A percentile compares a stretch with the other conserved stretches of the same genome.
phyloP scores from a whole-genome alignment of 2,329 filamentous ascomycete species.

The Colletotrichum neosansevieriae region DNA sequence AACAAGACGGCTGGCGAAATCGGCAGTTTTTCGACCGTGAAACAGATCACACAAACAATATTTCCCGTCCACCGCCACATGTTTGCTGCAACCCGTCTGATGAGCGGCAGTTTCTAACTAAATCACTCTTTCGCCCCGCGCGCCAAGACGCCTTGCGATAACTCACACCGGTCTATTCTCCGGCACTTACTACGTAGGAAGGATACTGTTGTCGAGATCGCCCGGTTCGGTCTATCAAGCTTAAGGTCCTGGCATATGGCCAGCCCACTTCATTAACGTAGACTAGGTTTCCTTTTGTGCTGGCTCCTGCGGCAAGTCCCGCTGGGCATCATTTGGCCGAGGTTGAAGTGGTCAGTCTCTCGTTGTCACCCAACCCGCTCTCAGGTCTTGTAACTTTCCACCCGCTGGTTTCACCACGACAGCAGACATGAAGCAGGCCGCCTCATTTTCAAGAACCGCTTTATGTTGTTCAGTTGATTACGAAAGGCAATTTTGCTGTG shows the following conservation, averaged over 20 bases:
- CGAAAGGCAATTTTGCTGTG: too few relatives aligned
- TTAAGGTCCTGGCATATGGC: neutral
- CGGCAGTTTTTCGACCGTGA: neutral
- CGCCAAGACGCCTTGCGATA: constrained; percentile 28
- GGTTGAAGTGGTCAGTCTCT: constrained; percentile 3
- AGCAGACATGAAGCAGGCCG: neutral
- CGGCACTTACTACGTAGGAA: neutral
- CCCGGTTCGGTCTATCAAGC: neutral
- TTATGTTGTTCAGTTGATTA: too few relatives aligned
- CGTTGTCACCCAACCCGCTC: neutral
- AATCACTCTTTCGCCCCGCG: constrained; percentile 25
- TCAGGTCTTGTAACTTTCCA: constrained; percentile 7
- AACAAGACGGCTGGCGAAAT: neutral
- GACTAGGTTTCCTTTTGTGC: too few relatives aligned
- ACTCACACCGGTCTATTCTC: constrained; percentile 10
- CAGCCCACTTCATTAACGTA: too few relatives aligned
- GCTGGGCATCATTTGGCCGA: neutral
- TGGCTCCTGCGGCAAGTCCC: too few relatives aligned
- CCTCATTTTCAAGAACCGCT: neutral
- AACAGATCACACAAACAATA: constrained; percentile 3
- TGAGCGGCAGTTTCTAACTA: neutral
- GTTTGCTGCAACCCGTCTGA: constrained; percentile 3
- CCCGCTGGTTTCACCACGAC: constrained; percentile 2
- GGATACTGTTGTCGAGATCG: constrained; percentile 4
- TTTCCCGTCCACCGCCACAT: constrained; percentile 8